Conservation (phyloP, 2,329 filamentous ascomycete genomes). For the Hypoxylon sp. region DNA sequence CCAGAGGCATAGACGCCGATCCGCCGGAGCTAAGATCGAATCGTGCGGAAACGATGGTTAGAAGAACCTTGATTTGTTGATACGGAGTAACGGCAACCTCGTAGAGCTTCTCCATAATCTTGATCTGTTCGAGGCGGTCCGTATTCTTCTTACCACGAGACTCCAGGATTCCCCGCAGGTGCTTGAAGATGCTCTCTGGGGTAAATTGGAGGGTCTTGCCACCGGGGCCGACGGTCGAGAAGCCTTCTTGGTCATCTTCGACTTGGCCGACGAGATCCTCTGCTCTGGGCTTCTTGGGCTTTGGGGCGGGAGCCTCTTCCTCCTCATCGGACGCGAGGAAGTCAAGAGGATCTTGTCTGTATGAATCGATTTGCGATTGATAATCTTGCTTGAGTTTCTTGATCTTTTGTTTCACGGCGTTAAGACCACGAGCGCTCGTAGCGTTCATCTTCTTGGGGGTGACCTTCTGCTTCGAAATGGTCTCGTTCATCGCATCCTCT, state of each 20-base stretch:
- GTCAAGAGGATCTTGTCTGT: constrained; percentile 74
- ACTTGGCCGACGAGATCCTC: constrained; percentile 66
- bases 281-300: constrained; percentile 68
- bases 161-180: constrained; percentile 92
- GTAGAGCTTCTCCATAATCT: constrained; percentile 94
- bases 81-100: constrained; percentile 93
- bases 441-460: constrained; percentile 99
- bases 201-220: constrained; percentile 93
- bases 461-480: constrained; percentile 95
- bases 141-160: constrained; percentile 99
- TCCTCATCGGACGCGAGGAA: constrained; percentile 72
- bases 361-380: constrained; percentile 87
- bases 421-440: constrained; percentile 91
- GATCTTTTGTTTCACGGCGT: constrained; percentile 97
- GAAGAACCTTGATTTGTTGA: constrained; percentile 91
- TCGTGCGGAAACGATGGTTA: constrained; percentile 91
- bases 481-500: constrained; percentile 94
- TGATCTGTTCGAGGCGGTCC: constrained; percentile 93
- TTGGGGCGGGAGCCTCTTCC: constrained; percentile 71
- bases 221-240: constrained; percentile 88
- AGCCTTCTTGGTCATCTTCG: constrained; percentile 83
- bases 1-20: constrained; percentile 86
- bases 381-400: constrained; percentile 99
- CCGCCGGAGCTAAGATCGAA: constrained; percentile 91
- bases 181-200: constrained; percentile 97